Percentiles rank a stretch among this genome's conserved stretches.
Evolutionary conservation across 257 asterid genomes (phyloP).

Genomic region (Ehretia macrophylla): DNA sequence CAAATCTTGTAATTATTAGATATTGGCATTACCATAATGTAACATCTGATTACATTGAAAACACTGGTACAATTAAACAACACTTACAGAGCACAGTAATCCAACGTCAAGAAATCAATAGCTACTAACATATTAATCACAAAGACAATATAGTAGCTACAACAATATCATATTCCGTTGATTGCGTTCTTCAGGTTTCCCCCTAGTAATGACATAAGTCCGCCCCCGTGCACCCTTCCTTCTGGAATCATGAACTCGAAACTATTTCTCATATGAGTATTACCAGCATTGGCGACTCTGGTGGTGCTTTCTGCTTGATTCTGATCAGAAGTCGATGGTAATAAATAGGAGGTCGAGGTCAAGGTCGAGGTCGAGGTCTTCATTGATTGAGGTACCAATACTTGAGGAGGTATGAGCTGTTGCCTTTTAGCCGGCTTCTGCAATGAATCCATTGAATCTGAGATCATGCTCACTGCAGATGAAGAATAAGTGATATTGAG

Average conservation of each 20-base stretch:
- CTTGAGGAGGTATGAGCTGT: slow-evolving; percentile 77
- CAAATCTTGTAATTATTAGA: background rate
- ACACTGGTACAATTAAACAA: too few relatives aligned
- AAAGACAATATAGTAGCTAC: background rate
- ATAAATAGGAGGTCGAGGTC: slow-evolving; percentile 38
- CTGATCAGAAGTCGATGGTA: slow-evolving; percentile 29
- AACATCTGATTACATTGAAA: background rate
- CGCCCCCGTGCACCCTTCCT: slow-evolving; percentile 95
- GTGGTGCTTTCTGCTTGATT: slow-evolving; percentile 38
- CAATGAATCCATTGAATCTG: slow-evolving; percentile 41
- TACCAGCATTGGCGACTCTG: slow-evolving; percentile 3
- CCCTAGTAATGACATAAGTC: slow-evolving; percentile 74
- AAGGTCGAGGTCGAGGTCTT: slow-evolving; percentile 52
- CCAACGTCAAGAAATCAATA: background rate
- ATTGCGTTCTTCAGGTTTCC: slow-evolving; percentile 56
- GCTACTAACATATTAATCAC: slow-evolving; percentile 1
- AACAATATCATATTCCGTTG: slow-evolving; percentile 14
- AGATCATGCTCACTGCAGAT: slow-evolving; percentile 42
- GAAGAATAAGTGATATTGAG: slow-evolving; percentile 43
- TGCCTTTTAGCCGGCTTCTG: slow-evolving; percentile 47
- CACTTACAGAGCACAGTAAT: background rate
- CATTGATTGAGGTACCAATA: slow-evolving; percentile 84
- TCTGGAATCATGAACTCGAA: slow-evolving; percentile 50
- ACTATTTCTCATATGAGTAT: background rate
- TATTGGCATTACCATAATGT: background rate